These are phyloP conservation scores for Russula dissimulans DNA, from an alignment of 768 basidiomycete genomes.

Conservation along the genomic window DNA sequence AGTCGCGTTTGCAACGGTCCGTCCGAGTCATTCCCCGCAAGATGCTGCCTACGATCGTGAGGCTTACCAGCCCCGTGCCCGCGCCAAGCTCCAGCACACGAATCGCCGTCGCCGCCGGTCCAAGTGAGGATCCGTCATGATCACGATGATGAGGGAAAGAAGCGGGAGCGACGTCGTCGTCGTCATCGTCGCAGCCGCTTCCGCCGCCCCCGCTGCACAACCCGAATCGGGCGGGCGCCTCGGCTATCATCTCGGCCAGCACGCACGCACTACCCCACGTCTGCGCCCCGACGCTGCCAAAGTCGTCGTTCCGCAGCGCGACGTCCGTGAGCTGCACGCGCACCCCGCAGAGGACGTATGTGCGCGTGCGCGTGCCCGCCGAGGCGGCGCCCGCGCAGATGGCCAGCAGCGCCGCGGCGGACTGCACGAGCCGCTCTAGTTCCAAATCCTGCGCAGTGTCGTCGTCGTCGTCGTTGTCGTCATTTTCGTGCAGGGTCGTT, in stretches of 20 bases:
- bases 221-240: constrained; percentile 45
- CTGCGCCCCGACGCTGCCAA: constrained; percentile 69
- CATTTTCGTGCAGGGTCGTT: not conserved
- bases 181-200: too few species aligned
- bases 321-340: constrained; percentile 52
- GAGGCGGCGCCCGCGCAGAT: constrained; percentile 54
- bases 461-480: not conserved
- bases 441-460: too few species aligned
- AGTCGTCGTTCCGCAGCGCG: constrained; percentile 61
- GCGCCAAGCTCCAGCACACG: constrained; percentile 48
- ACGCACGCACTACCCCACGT: constrained; percentile 86
- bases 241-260: constrained; percentile 62
- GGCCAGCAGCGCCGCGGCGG: constrained; percentile 55
- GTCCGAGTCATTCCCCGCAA: constrained; percentile 14
- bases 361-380: constrained; percentile 48
- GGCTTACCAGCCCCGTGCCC: constrained; percentile 46
- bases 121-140: not conserved
- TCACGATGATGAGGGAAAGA: not conserved
- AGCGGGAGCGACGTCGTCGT: not conserved
- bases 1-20: too few species aligned
- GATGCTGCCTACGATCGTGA: constrained; percentile 30
- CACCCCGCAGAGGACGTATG: constrained; percentile 38
- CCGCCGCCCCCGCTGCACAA: constrained; percentile 19
- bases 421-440: constrained; percentile 36
- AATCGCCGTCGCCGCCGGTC: constrained; percentile 16